Percentiles rank a stretch among this genome's conserved stretches.
These are phyloP conservation scores for Clitopilus passeckerianus DNA, from an alignment of 768 basidiomycete species.

Conservation along the genomic window DNA sequence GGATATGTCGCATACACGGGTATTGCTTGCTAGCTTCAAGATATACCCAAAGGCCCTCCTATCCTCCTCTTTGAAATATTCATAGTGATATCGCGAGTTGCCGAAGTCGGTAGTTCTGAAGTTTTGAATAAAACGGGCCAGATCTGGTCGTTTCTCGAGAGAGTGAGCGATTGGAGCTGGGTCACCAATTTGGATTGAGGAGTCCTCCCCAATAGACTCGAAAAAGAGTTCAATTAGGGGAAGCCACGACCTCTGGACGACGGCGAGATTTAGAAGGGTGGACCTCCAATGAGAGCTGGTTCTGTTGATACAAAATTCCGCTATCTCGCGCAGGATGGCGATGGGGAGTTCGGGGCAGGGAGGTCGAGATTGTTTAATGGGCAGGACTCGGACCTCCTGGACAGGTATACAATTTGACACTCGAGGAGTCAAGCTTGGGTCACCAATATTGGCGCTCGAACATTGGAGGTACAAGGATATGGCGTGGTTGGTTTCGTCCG, in stretches of 20 bases:
- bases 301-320: background rate
- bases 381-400: background rate
- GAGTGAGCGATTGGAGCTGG: background rate
- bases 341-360: background rate
- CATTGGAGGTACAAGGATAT: background rate
- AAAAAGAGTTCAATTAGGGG: background rate
- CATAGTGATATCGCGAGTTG: background rate
- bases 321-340: background rate
- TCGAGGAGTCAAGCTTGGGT: background rate
- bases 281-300: background rate
- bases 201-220: background rate
- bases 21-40: background rate
- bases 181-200: background rate
- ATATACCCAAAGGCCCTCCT: background rate
- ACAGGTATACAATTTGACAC: background rate
- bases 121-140: background rate
- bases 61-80: background rate
- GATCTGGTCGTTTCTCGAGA: background rate
- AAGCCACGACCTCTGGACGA: background rate
- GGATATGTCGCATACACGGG: background rate
- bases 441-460: background rate
- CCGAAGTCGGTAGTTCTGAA: background rate
- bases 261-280: background rate
- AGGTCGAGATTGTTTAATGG: background rate
- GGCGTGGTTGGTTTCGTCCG: background rate